phyloP scores from a whole-genome alignment of 2,329 filamentous ascomycete genomes.

The Elsinoe australis region DNA sequence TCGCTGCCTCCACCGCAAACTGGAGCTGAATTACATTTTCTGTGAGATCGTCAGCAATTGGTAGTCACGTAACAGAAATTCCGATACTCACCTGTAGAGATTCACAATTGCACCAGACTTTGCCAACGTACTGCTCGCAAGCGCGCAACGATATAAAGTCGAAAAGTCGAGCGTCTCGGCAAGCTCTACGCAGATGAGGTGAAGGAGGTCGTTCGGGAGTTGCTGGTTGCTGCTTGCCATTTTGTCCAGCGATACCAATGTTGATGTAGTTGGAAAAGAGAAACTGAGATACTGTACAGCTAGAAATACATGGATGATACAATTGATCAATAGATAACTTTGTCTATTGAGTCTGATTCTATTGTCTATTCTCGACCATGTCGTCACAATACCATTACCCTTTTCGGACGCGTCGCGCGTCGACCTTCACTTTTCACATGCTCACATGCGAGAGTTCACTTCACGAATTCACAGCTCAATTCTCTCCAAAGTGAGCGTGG shows the following conservation, averaged over 20 bases:
- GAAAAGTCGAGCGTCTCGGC: constrained; percentile 49
- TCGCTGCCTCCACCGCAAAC: constrained; percentile 40
- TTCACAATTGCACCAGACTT: constrained; percentile 50
- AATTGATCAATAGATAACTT: too few species aligned
- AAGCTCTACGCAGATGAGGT: constrained; percentile 54
- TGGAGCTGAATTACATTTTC: constrained; percentile 38
- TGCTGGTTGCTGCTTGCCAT: constrained; percentile 14
- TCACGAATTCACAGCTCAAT: neutral
- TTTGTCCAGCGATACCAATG: constrained; percentile 1
- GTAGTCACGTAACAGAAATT: too few species aligned
- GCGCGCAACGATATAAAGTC: constrained; percentile 53
- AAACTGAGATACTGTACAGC: too few species aligned
- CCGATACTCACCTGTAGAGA: constrained; percentile 53
- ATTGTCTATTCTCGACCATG: neutral
- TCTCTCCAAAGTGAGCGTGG: too few species aligned
- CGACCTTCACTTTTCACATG: neutral
- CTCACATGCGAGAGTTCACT: neutral
- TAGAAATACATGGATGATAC: too few species aligned
- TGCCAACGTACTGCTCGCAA: constrained; percentile 49
- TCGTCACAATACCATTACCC: constrained; percentile 6
- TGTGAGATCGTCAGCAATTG: constrained; percentile 20
- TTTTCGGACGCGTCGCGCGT: constrained; percentile 7
- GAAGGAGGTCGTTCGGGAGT: constrained; percentile 53
- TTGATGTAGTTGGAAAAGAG: too few species aligned
- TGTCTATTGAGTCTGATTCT: neutral